phyloP scores from a whole-genome alignment of 345 rosid species.

The Noccaea caerulescens region DNA sequence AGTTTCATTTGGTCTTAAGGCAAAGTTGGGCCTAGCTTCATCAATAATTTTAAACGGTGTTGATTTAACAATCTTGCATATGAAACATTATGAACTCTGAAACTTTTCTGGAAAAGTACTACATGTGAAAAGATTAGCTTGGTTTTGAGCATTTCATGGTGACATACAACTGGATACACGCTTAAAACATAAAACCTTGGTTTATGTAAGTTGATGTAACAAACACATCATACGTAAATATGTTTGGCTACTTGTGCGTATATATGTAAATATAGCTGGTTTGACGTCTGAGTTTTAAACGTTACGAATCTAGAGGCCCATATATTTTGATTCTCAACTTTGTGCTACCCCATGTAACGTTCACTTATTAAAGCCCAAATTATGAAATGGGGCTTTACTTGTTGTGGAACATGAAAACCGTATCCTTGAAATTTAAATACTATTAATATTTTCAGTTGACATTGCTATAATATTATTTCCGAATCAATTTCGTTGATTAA shows the following conservation, averaged over 20 bases:
- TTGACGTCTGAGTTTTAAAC: not conserved
- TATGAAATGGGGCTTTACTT: constrained; percentile 10
- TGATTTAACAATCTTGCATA: not conserved
- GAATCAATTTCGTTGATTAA: not conserved
- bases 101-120: not conserved
- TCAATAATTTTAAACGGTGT: not conserved
- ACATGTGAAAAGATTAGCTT: not conserved
- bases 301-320: not conserved
- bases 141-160: not conserved
- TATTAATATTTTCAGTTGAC: not conserved
- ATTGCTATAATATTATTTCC: not conserved
- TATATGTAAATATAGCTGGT: not conserved
- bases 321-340: not conserved
- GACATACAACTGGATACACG: not conserved
- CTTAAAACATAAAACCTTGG: not conserved
- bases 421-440: not conserved
- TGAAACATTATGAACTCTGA: not conserved
- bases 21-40: not conserved
- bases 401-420: not conserved
- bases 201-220: too few species aligned
- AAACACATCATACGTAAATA: not conserved
- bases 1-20: not conserved
- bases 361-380: not conserved
- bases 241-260: not conserved
- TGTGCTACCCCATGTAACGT: not conserved